Evolutionary conservation across 2,329 filamentous ascomycete genomes (phyloP).

Genomic region (Cercospora citrullina): DNA sequence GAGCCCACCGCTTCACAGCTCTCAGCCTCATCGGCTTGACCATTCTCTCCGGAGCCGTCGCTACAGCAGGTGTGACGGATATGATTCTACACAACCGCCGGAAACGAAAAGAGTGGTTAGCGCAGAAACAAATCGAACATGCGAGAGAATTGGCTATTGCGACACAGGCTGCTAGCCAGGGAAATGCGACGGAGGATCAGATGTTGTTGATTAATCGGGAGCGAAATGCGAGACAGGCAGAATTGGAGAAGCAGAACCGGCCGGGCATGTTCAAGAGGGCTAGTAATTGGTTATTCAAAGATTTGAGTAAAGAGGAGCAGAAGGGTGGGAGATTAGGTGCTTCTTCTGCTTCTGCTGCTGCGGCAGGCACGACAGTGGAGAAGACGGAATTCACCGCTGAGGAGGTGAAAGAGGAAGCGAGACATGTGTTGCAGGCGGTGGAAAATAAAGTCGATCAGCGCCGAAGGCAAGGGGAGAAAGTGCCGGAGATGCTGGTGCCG

Average conservation of each 20-base stretch:
- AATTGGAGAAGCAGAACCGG: slow-evolving; percentile 41
- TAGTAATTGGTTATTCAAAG: slow-evolving; percentile 38
- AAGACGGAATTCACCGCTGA: not conserved
- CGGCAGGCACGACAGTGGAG: slow-evolving; percentile 9
- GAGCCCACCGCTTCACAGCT: slow-evolving; percentile 60
- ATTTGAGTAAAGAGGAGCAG: slow-evolving; percentile 40
- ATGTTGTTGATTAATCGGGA: slow-evolving; percentile 57
- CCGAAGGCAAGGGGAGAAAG: slow-evolving; percentile 32
- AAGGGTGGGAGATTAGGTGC: slow-evolving; percentile 41
- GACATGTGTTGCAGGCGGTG: slow-evolving; percentile 38
- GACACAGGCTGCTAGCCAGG: slow-evolving; percentile 44
- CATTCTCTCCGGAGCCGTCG: slow-evolving; percentile 62
- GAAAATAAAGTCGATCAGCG: slow-evolving; percentile 36
- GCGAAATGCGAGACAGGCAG: slow-evolving; percentile 62
- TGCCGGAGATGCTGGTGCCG: slow-evolving; percentile 32
- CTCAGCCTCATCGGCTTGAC: slow-evolving; percentile 60
- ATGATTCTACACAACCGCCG: slow-evolving; percentile 68
- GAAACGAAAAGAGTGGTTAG: slow-evolving; percentile 63
- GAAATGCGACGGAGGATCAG: slow-evolving; percentile 53
- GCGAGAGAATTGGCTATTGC: slow-evolving; percentile 48
- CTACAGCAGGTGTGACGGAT: slow-evolving; percentile 64
- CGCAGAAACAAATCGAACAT: slow-evolving; percentile 51
- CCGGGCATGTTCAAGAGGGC: slow-evolving; percentile 41
- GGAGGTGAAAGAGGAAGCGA: slow-evolving; percentile 21
- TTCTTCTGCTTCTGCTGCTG: slow-evolving; percentile 21